A percentile compares a stretch with the other conserved stretches of the same genome.
These are phyloP conservation scores for Brassica juncea DNA, from an alignment of 345 rosid species.

Conservation along the genomic window DNA sequence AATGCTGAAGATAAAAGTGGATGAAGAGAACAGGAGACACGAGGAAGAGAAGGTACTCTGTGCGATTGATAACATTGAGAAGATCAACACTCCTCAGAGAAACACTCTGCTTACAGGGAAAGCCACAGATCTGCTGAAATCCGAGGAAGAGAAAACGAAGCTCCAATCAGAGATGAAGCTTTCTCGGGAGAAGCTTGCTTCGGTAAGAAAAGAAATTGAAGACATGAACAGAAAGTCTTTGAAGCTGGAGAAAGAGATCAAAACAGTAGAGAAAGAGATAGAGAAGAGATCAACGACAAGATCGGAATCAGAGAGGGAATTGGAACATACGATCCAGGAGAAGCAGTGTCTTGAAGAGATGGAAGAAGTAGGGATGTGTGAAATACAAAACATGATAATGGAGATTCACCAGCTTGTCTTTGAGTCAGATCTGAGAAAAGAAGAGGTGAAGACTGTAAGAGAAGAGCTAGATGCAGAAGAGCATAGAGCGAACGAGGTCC, in stretches of 20 bases:
- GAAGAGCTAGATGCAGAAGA: constrained; percentile 46
- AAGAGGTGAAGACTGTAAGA: constrained; percentile 50
- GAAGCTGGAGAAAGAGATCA: constrained; percentile 51
- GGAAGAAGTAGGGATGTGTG: constrained; percentile 51
- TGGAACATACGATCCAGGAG: constrained; percentile 52
- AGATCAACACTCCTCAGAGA: constrained; percentile 43
- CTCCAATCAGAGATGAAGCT: constrained; percentile 62
- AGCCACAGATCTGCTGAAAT: constrained; percentile 76
- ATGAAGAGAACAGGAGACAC: constrained; percentile 69
- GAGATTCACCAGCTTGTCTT: constrained; percentile 61
- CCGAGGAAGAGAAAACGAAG: constrained; percentile 76
- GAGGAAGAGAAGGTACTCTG: constrained; percentile 78
- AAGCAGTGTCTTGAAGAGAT: constrained; percentile 57
- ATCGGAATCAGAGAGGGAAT: constrained; percentile 53
- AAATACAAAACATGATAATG: constrained; percentile 51
- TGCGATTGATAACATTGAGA: constrained; percentile 78
- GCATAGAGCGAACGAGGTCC: constrained; percentile 47
- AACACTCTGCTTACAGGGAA: constrained; percentile 57
- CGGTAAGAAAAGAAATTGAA: constrained; percentile 49
- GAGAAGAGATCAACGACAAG: constrained; percentile 45
- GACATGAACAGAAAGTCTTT: constrained; percentile 43
- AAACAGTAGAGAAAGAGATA: constrained; percentile 46
- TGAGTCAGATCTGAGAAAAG: constrained; percentile 54
- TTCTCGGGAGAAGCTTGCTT: constrained; percentile 57
- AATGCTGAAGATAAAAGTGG: constrained; percentile 59